Percentiles rank a stretch among this genome's conserved stretches.
Evolutionary conservation across 2,329 filamentous ascomycete genomes (phyloP).

Genomic region (Fusarium heterosporum): DNA sequence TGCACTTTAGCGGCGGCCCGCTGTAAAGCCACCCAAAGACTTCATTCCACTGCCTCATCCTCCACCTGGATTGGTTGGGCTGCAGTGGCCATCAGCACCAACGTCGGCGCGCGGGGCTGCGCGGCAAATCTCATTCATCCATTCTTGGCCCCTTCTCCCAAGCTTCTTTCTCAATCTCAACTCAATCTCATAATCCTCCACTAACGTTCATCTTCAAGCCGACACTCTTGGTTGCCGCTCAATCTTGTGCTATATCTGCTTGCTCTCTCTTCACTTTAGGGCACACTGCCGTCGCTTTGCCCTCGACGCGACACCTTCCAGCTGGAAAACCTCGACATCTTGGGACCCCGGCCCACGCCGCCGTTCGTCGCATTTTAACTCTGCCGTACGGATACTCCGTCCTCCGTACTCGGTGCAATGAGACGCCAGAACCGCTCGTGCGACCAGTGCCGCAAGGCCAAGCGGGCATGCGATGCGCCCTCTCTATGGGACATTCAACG

Average conservation of each 20-base stretch:
- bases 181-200: conserved; percentile 32
- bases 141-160: conserved; percentile 33
- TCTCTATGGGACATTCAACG: conserved; percentile 48
- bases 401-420: conserved; percentile 22
- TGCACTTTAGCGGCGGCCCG: conserved; percentile 21
- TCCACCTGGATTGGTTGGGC: conserved; percentile 2
- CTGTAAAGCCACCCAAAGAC: conserved; percentile 17
- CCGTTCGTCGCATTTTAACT: conserved; percentile 14
- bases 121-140: conserved; percentile 39
- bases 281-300: conserved; percentile 18
- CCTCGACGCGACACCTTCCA: conserved; percentile 25
- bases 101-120: conserved; percentile 32
- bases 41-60: conserved; percentile 16
- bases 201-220: conserved; percentile 21
- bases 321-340: conserved; percentile 13
- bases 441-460: conserved; percentile 48
- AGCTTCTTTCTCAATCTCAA: conserved; percentile 21
- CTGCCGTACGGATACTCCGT: conserved; percentile 1
- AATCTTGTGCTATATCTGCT: conserved; percentile 6
- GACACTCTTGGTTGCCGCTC: conserved; percentile 19
- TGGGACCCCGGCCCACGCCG: conserved; percentile 2
- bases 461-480: conserved; percentile 47
- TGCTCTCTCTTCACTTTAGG: not conserved
- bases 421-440: conserved; percentile 48
- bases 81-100: conserved; percentile 5